Percentiles rank a stretch among this genome's conserved stretches.
These are phyloP conservation scores for Rhododendron ferrugineum DNA, from an alignment of 148 eudicot species.

Conservation along the genomic window DNA sequence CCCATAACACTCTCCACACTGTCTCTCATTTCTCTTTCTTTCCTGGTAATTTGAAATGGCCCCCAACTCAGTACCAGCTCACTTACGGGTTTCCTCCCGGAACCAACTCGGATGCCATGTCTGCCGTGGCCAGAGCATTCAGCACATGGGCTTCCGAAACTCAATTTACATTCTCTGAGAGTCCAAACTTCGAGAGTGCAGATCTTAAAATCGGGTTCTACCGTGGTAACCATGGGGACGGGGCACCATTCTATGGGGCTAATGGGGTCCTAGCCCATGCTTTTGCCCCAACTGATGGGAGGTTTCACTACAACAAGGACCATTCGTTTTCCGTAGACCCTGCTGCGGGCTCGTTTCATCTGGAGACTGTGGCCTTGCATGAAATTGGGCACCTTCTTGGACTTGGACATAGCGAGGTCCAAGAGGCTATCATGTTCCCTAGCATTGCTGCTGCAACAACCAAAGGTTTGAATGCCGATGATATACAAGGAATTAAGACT, in stretches of 20 bases:
- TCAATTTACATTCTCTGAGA: slow-evolving; percentile 14
- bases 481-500: slow-evolving; percentile 18
- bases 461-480: slow-evolving; percentile 19
- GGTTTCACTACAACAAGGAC: slow-evolving; percentile 16
- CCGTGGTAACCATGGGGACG: slow-evolving; percentile 24
- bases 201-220: slow-evolving; percentile 18
- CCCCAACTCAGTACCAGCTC: not conserved
- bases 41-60: slow-evolving; percentile 12
- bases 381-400: slow-evolving; percentile 14
- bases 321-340: slow-evolving; percentile 4
- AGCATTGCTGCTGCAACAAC: not conserved
- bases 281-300: slow-evolving; percentile 15
- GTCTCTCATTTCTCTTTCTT: slow-evolving; percentile 20
- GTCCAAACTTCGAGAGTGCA: not conserved
- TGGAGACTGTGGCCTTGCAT: slow-evolving; percentile 12
- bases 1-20: not conserved
- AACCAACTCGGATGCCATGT: not conserved
- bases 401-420: not conserved
- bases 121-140: slow-evolving; percentile 9
- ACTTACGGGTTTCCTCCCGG: slow-evolving; percentile 12
- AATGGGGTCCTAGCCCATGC: slow-evolving; percentile 22
- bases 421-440: not conserved
- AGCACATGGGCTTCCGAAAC: slow-evolving; percentile 13
- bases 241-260: slow-evolving; percentile 5
- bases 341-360: not conserved